Base-by-base conservation (phyloP, 441 rosid genomes). In the Bocquillonia castaneifolia region DNA sequence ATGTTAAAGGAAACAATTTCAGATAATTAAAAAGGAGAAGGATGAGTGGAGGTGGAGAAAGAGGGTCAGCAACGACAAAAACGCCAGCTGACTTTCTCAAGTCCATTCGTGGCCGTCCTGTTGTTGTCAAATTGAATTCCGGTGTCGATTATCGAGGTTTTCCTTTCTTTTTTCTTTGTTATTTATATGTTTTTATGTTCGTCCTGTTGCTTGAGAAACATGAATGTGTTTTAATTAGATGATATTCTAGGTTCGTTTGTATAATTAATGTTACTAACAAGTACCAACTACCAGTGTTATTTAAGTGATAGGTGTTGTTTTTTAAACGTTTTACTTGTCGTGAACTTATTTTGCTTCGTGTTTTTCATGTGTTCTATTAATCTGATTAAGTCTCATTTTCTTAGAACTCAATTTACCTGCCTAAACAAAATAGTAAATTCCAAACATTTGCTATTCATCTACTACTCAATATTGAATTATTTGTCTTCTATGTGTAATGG, bases 11-110 rank as follows among this genome's bases (percentile, higher is more conserved):
- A n/a, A n/a, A n/a, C n/a, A n/a, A n/a, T n/a, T n/a, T n/a, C n/a
- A n/a, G n/a, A n/a, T n/a, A n/a, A n/a, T n/a, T n/a, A n/a, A n/a
- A n/a, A n/a, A n/a, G n/a, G 3, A 40, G 45, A 25, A 36, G 57
- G 17, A 67, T 67, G 71, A 67, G 71, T 22, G 71, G 34, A 45
- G 82, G 83, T 36, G 96, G 82, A 73, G 97, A 90, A 74, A 91
- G 87, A 79, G 93, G 80, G 6, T 81, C 89, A 28, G 51, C 82
- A 15, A 81, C 86, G 26, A 86, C 96, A 1, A 93, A 93, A 76
- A 91, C 97, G 9, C 99, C 99, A 0, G 89, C 93, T 2, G 99
- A 93, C 80, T 93, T 93, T 76, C 92, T 93, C 77, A 94, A 94
- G 69, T 94, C 99, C 0, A 91, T 91, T 31, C 96, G 96, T 1